Evolutionary conservation across 768 basidiomycete genomes (phyloP).

Genomic region (Boletus reticuloceps): DNA sequence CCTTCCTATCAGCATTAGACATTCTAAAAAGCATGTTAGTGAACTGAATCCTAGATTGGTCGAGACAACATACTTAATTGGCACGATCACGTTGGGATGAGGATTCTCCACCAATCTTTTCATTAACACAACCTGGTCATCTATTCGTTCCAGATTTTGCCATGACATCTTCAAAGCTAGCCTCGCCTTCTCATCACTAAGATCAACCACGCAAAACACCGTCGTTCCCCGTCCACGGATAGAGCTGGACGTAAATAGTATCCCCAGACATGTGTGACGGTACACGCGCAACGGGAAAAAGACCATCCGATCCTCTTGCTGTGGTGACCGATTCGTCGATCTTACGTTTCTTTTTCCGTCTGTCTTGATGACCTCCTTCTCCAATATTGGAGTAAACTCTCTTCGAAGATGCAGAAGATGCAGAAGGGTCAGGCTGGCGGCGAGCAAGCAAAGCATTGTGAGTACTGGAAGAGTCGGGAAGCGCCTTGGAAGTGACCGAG

Average conservation of each 20-base stretch:
- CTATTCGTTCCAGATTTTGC: neutral
- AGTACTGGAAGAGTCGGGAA: too few species aligned
- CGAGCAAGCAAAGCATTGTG: too few species aligned
- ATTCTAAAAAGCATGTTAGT: neutral
- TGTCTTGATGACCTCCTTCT: too few species aligned
- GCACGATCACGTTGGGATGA: slow-evolving; percentile 1
- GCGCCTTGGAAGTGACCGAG: neutral
- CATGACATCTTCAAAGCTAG: neutral
- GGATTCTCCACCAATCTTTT: neutral
- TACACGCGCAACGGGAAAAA: too few species aligned
- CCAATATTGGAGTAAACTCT: too few species aligned
- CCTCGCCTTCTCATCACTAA: neutral
- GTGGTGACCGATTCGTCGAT: too few species aligned
- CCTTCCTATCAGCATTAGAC: neutral
- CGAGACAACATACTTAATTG: neutral
- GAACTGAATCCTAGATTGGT: neutral
- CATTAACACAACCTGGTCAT: neutral
- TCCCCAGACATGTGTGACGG: neutral
- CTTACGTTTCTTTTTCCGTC: too few species aligned
- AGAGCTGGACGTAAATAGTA: neutral
- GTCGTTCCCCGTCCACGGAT: slow-evolving; percentile 11
- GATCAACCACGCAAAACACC: neutral
- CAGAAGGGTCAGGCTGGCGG: too few species aligned
- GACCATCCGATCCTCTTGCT: too few species aligned
- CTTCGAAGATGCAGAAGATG: too few species aligned